Base-by-base conservation (phyloP, 2,329 filamentous ascomycete genomes). In the Tympanopsis confertula region DNA sequence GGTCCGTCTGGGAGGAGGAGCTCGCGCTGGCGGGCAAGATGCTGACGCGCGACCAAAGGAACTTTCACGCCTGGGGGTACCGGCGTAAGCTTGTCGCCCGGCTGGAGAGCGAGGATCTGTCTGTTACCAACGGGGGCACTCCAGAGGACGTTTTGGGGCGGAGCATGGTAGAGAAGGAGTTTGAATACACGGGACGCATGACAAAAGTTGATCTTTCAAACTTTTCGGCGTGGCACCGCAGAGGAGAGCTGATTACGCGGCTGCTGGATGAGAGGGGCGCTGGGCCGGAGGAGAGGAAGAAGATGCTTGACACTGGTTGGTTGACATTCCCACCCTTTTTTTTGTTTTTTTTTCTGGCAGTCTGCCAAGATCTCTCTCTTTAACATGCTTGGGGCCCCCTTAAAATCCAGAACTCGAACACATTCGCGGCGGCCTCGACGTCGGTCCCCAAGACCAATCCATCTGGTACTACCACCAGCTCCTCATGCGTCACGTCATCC, bases 21-120 rank as follows among this genome's bases (percentile, higher is more conserved):
- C 72, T 98, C 14, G 78, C 67, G 0, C 66, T 96, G 5, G 84
- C 86, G 15, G 73, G 77, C 42, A 94, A 93, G 61, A 94, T 98
- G 88, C 69, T 98, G 35, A 73, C 68, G 41, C 75, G 80, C 38
- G 91, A 98, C 58, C 81, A 73, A 44, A 77, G 91, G 37, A 98
- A 98, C 54, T 98, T 95, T 54, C 91, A 96, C 54, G 91, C 89
- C 20, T 98, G 91, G 91, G 80, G 82, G 32, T 98, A 98, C 56
- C 71, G 91, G 38, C 77, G 87, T 35, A 73, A 77, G 38, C 78
- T 95, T 4, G 78, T 95, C 3, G 62, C 69, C n/a, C 72, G 78
- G 41, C 68, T 96, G 2, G 86, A 94, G 56, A 74, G 71, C 39
- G 32, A 59, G 1, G 56, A 49, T 13, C 56, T 78, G 4, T 53